Base-by-base conservation (phyloP, 108 stramenopile genomes). In the Conticribra weissflogii region DNA sequence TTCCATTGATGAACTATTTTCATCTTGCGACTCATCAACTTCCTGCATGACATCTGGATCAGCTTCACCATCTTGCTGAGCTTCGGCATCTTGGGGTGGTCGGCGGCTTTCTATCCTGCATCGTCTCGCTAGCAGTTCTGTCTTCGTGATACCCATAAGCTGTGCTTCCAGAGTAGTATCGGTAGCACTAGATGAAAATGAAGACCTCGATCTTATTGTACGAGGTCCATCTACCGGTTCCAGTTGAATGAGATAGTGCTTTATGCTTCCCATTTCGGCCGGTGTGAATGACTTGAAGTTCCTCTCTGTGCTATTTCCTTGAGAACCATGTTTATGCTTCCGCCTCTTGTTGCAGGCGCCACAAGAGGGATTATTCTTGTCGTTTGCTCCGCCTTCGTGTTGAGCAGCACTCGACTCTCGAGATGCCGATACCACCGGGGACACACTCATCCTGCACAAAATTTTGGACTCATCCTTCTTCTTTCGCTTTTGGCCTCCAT, bases 171-270 rank as follows among this genome's bases (percentile, higher is more conserved):
- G 45, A 12, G 79, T 75, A 19, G 82, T 78, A 17, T 83, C 83
- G 24, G 68, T 73, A 34, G 81, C 70, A 14, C 78, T 74, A 27
- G 70, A 62, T n/a, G 49, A 45, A 60, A 44, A 62, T 31, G 60
- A 62, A 18, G 70, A 71, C 3, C 70, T 52, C 49, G 56, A 47
- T 16, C 9, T 45, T 45, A 62, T 21, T 24, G 31, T 51, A 19
- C 52, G 44, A 21, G 70, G 70, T 29, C 71, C 62, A 19, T 81
- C 74, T 19, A 51, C 33, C 21, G 72, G 62, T 54, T 84, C 81
- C 25, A 88, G 54, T 52, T 88, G 87, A 32, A 88, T 88, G 25
- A 84, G 74, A 56, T 72, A 88, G 63, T 88, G 87, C 7, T 83
- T 88, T 28, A 88, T 56, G 30, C 62, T 59, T 25, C 70, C 59